Conservation (phyloP, 2,329 filamentous ascomycete genomes). For the Oidium heveae region DNA sequence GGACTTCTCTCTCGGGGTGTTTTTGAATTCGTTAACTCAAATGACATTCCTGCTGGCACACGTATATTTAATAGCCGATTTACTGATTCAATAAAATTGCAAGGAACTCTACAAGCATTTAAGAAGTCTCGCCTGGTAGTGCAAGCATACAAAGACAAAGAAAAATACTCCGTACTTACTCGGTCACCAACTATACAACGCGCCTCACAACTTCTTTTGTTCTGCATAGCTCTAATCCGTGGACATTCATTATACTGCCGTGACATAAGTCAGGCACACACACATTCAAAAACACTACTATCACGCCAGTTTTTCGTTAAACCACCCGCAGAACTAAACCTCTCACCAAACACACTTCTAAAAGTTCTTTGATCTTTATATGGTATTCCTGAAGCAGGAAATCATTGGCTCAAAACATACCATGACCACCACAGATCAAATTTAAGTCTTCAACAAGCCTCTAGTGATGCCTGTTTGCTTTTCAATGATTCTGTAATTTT, state of each 20-base stretch:
- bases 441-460: neutral
- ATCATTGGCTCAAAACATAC: conserved; percentile 1
- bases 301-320: neutral
- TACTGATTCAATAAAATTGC: conserved; percentile 4
- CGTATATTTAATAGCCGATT: conserved; percentile 3
- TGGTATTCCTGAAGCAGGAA: neutral
- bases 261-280: neutral
- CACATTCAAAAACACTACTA: neutral
- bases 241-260: neutral
- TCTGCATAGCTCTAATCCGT: neutral
- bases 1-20: neutral
- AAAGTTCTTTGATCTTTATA: neutral
- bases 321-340: neutral
- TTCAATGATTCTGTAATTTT: conserved; percentile 1
- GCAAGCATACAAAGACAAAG: conserved; percentile 2
- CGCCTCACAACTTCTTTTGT: neutral
- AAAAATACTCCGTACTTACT: conserved; percentile 2
- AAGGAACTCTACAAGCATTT: neutral
- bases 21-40: neutral
- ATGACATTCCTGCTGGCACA: neutral
- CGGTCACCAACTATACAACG: conserved; percentile 2
- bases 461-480: conserved; percentile 1
- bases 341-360: neutral
- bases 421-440: conserved; percentile 1
- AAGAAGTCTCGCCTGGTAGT: conserved; percentile 1